phyloP scores from a whole-genome alignment of 2,329 filamentous ascomycete species.

The Grosmannia huntii region DNA sequence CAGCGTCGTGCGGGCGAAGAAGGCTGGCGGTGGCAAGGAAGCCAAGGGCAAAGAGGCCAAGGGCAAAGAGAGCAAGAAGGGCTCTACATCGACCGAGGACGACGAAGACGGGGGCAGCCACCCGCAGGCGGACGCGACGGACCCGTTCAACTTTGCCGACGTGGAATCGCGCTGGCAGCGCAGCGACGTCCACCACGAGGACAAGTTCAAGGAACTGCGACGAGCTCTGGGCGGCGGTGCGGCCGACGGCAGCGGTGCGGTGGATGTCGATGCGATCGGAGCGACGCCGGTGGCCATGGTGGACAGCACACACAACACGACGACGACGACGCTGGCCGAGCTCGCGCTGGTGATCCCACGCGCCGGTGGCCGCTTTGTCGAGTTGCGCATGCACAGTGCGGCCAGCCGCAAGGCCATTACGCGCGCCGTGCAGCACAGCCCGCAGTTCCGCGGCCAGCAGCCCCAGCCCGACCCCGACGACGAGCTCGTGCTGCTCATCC shows the following conservation, averaged over 20 bases:
- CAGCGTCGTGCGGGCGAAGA: slow-evolving; percentile 6
- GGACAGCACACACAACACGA: background rate
- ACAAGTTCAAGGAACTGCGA: slow-evolving; percentile 13
- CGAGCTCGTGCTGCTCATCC: slow-evolving; percentile 43
- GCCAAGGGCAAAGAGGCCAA: slow-evolving; percentile 1
- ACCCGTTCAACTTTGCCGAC: slow-evolving; percentile 12
- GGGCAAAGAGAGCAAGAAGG: background rate
- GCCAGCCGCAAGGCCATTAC: slow-evolving; percentile 11
- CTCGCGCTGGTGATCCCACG: slow-evolving; percentile 13
- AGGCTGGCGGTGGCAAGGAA: background rate
- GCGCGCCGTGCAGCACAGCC: slow-evolving; percentile 11
- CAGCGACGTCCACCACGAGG: slow-evolving; percentile 10
- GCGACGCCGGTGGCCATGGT: slow-evolving; percentile 3
- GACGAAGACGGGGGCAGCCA: slow-evolving; percentile 4
- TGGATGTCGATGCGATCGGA: slow-evolving; percentile 13
- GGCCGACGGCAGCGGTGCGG: slow-evolving; percentile 5
- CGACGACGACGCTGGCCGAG: slow-evolving; percentile 10
- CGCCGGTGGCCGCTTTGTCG: slow-evolving; percentile 12
- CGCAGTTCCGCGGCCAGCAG: slow-evolving; percentile 15
- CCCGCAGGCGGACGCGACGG: slow-evolving; percentile 5
- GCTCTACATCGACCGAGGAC: background rate
- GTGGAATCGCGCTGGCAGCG: slow-evolving; percentile 13
- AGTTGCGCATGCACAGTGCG: slow-evolving; percentile 14
- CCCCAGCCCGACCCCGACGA: slow-evolving; percentile 41
- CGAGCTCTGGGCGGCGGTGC: slow-evolving; percentile 4